These are phyloP conservation scores for Myxozyma udenii DNA, from an alignment of 805 yeast species.

Conservation along the genomic window DNA sequence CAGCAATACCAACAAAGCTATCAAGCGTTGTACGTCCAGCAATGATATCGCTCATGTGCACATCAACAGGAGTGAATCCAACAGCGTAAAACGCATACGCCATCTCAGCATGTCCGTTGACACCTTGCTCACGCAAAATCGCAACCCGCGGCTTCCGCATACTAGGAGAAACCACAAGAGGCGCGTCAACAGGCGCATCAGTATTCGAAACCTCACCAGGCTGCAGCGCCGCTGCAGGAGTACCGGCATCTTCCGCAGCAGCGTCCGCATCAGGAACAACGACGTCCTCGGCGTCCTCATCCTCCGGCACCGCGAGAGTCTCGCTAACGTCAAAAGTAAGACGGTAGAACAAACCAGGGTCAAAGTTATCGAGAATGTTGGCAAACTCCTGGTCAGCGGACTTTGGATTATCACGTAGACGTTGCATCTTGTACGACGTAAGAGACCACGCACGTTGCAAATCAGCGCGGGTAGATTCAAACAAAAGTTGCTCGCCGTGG, in stretches of 20 bases:
- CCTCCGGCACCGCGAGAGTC: conserved; percentile 11
- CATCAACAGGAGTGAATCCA: conserved; percentile 90
- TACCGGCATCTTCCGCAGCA: not conserved
- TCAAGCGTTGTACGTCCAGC: conserved; percentile 67
- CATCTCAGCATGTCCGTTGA: conserved; percentile 97
- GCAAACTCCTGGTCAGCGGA: conserved; percentile 83
- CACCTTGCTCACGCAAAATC: conserved; percentile 96
- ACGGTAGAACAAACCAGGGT: conserved; percentile 86
- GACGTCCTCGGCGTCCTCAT: not conserved
- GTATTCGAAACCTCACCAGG: conserved; percentile 3
- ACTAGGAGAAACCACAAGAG: no score
- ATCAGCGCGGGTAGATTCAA: conserved; percentile 39
- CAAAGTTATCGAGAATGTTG: conserved; percentile 68
- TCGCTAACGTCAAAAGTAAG: conserved; percentile 55
- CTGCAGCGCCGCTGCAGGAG: not conserved
- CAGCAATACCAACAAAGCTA: conserved; percentile 88
- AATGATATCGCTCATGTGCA: conserved; percentile 91
- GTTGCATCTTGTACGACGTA: conserved; percentile 87
- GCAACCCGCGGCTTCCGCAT: conserved; percentile 92
- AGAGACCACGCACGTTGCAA: conserved; percentile 71
- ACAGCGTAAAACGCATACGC: conserved; percentile 95
- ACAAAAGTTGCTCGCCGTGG: conserved; percentile 11
- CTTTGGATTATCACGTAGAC: conserved; percentile 89
- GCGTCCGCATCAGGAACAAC: conserved; percentile 26
- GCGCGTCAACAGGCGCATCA: no score